Percentiles rank a stretch among this genome's conserved stretches.
These are phyloP conservation scores for Cymbopogon citratus DNA, from an alignment of 176 grass and related monocot genomes.

Conservation along the genomic window DNA sequence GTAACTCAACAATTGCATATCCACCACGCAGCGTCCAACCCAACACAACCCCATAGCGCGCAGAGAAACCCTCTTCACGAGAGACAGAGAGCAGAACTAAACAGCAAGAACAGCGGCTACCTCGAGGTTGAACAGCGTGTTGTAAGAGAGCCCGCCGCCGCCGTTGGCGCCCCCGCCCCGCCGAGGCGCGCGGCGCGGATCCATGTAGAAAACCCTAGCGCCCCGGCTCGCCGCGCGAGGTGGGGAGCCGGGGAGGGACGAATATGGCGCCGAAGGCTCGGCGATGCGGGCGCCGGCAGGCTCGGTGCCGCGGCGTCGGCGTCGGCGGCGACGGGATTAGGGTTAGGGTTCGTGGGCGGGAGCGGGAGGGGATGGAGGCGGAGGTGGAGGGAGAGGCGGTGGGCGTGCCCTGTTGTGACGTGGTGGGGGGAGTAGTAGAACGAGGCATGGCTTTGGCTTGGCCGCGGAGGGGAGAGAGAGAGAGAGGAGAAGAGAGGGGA, in stretches of 20 bases:
- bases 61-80: neutral
- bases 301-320: neutral
- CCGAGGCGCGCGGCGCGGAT: conserved; percentile 51
- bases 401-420: conserved; percentile 37
- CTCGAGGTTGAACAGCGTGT: conserved; percentile 88
- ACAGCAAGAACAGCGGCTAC: conserved; percentile 19
- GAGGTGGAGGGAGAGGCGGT: conserved; percentile 33
- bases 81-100: neutral
- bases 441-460: conserved; percentile 42
- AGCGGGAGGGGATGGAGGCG: neutral
- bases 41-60: neutral
- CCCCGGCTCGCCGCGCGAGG: conserved; percentile 1
- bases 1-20: neutral
- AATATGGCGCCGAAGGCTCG: neutral
- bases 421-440: conserved; percentile 37
- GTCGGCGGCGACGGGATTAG: conserved; percentile 32
- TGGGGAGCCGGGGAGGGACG: neutral
- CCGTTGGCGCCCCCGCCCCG: conserved; percentile 55
- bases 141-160: conserved; percentile 58
- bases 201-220: conserved; percentile 69
- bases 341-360: conserved; percentile 50
- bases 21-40: neutral
- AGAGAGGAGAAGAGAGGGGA: too few relatives aligned
- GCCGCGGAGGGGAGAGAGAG: conserved; percentile 26
- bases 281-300: neutral